Base-by-base conservation (phyloP, 2,329 filamentous ascomycete species). In the Clonostachys rosea region DNA sequence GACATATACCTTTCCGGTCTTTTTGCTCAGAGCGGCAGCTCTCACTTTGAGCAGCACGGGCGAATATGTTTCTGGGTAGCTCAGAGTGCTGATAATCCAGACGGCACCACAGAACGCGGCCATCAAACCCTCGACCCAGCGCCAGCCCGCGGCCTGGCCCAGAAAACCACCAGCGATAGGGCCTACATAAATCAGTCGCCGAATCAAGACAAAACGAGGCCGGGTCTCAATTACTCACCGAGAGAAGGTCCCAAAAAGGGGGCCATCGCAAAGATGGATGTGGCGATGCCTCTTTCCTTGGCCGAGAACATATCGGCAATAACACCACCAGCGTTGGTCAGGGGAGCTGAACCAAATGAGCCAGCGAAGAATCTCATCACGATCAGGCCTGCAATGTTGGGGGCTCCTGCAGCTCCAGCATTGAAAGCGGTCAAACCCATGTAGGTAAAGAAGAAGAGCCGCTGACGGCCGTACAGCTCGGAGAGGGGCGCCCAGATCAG, bases 361-460 rank as follows among this genome's bases (percentile, higher is more conserved):
- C 83, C 82, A 18, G 79, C 78, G 45, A 89, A 76, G 65, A 88
- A 88, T n/a, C 86, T 78, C 37, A 87, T 69, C n/a, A 86, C 73
- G 34, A 89, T 65, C 3, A 89, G 67, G 2, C 78, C 77, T 43
- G 68, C 68, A 50, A 84, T 80, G 53, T 77, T 82, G 48, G 78
- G 66, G 0, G 77, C 68, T 9, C 76, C 83, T 2, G 80, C 77
- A 16, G 71, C 73, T 5, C 73, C 83, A 18, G 76, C 80, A 54
- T 79, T 84, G 59, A 88, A 87, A 2, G 74, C 75, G 2, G 78
- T 77, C 49, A 86, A 71, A 12, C 71, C 69, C 46, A 74, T 62
- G 55, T 83, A 84, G 5, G 79, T 83, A 47, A 71, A 62, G 53
- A 79, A 73, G 58, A 85, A 84, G 16, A 86, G 70, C 39, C 75